phyloP scores from a whole-genome alignment of 2,329 filamentous ascomycete species.

The Pestalotiopsis sp. region DNA sequence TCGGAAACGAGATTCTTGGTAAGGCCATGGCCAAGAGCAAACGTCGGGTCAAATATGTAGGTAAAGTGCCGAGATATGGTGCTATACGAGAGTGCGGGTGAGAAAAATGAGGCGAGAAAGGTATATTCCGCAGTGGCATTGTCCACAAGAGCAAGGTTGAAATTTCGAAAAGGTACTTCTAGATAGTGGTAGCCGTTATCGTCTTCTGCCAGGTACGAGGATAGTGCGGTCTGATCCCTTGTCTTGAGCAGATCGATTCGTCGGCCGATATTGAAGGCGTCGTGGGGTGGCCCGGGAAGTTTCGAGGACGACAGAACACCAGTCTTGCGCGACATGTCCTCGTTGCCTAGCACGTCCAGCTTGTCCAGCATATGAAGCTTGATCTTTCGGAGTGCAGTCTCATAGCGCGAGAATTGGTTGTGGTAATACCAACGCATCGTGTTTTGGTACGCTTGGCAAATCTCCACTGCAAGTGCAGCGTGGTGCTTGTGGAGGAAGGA shows the following conservation, averaged over 20 bases:
- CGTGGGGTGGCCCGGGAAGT: slow-evolving; percentile 64
- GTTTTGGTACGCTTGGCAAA: slow-evolving; percentile 91
- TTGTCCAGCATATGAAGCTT: slow-evolving; percentile 82
- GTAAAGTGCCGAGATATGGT: slow-evolving; percentile 80
- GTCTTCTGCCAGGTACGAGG: slow-evolving; percentile 89
- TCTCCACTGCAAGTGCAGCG: slow-evolving; percentile 80
- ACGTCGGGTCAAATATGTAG: slow-evolving; percentile 87
- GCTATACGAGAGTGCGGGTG: slow-evolving; percentile 71
- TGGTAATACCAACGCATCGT: slow-evolving; percentile 99
- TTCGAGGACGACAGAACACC: slow-evolving; percentile 54
- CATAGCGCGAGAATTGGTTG: slow-evolving; percentile 87
- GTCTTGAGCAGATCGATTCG: slow-evolving; percentile 80
- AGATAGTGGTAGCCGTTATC: slow-evolving; percentile 83
- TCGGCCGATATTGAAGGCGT: slow-evolving; percentile 86
- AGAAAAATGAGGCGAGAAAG: slow-evolving; percentile 89
- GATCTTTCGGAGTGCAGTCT: slow-evolving; percentile 78
- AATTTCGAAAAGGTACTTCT: slow-evolving; percentile 88
- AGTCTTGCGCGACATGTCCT: slow-evolving; percentile 68
- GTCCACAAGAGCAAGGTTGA: slow-evolving; percentile 90
- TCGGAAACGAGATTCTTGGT: slow-evolving; percentile 76
- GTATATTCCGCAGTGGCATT: slow-evolving; percentile 95
- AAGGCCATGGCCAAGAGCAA: slow-evolving; percentile 76
- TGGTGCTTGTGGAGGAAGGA: slow-evolving; percentile 83
- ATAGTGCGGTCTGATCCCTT: slow-evolving; percentile 71
- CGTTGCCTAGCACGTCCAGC: slow-evolving; percentile 78